Conservation (phyloP, 108 stramenopile genomes). For the Aurantiochytrium sp. region DNA sequence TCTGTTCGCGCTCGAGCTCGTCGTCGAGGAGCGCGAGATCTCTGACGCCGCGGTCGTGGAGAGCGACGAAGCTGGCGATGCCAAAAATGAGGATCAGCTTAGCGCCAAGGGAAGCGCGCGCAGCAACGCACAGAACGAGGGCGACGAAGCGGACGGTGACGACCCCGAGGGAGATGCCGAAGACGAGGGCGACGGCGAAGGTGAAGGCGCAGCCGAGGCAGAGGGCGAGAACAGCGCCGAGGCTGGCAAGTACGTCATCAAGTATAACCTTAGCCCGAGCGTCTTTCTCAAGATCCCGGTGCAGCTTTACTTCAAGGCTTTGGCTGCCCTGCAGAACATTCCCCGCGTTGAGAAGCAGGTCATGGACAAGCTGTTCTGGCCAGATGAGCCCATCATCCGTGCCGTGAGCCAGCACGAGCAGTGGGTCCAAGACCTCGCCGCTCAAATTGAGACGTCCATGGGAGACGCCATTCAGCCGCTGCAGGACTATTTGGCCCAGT, state of each 20-base stretch:
- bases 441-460: slow-evolving; percentile 5
- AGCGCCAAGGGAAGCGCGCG: too few relatives aligned
- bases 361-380: slow-evolving; percentile 61
- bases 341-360: slow-evolving; percentile 57
- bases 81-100: too few relatives aligned
- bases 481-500: slow-evolving; percentile 37
- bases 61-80: neutral
- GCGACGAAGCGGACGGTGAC: neutral
- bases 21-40: slow-evolving; percentile 36
- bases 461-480: slow-evolving; percentile 21
- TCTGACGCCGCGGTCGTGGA: neutral
- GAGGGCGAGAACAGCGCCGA: neutral
- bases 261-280: slow-evolving; percentile 30
- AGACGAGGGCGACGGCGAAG: neutral
- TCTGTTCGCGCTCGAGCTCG: slow-evolving; percentile 31
- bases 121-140: neutral
- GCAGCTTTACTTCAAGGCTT: slow-evolving; percentile 18
- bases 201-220: neutral
- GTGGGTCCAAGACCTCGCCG: slow-evolving; percentile 46
- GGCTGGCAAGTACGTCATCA: slow-evolving; percentile 19
- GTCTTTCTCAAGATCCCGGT: slow-evolving; percentile 32
- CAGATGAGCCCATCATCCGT: slow-evolving; percentile 39
- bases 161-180: slow-evolving; percentile 3
- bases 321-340: slow-evolving; percentile 32
- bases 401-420: slow-evolving; percentile 32